Base-by-base conservation (phyloP, 2,329 filamentous ascomycete species). In the Aaosphaeria pasadenensis region DNA sequence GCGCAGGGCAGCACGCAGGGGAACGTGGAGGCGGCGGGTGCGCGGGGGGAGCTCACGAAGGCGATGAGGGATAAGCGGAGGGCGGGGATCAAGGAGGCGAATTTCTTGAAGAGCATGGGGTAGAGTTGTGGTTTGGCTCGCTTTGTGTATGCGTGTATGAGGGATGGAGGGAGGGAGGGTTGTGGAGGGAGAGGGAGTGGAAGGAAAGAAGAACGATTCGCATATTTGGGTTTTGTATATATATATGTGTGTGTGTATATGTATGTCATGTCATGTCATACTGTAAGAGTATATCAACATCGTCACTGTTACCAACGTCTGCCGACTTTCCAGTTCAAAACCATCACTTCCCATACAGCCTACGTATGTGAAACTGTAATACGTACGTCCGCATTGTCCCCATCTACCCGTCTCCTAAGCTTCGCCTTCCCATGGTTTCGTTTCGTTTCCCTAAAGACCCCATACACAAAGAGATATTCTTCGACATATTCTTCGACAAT, bases 21-120 rank as follows among this genome's bases (percentile, higher is more conserved):
- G 2, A 74, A 75, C 1, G 58, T 76, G 41, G 62, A 74, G 52
- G 79, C 77, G 2, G 66, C 66, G 32, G 60, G 64, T 30, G 76
- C 81, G 64, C 77, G 87, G 64, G 77, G 79, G 53, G 82, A 85
- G 59, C 74, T 91, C 61, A 86, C 78, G 56, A 81, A 78, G 72
- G 84, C 84, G 32, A 85, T 91, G 87, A 81, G 88, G 63, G 81
- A 81, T 68, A 87, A 90, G 75, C 78, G 88, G 66, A 83, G 86
- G 72, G 82, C 81, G 50, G 82, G 79, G 72, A 94, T 94, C 65
- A 92, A 91, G 82, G 89, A 94, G 77, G 74, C 73, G 66, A 94
- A 94, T 74, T 94, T 91, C 79, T 81, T 94, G 72, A 88, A 87
- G 80, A 82, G 84, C 39, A 89, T 91, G 87, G 63, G 72, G 7